These are phyloP conservation scores for Debaryomycetaceae sp. DNA, from an alignment of 1,139 yeast species.

Conservation along the genomic window DNA sequence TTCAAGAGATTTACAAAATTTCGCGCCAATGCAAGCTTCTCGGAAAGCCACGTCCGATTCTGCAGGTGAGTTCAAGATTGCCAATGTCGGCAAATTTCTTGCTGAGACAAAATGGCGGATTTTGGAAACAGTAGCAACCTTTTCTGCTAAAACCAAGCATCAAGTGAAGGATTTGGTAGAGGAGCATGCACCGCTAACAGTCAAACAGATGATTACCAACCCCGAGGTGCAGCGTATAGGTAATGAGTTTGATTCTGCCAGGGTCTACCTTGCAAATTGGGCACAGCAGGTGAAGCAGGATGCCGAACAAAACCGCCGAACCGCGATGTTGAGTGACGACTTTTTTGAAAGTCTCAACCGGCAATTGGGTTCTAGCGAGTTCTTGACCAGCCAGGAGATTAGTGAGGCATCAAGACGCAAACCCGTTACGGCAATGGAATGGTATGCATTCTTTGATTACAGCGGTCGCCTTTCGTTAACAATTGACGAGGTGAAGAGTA, in stretches of 20 bases:
- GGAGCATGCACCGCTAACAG: slow-evolving; percentile 55
- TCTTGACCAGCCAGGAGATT: slow-evolving; percentile 52
- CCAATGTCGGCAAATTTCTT: slow-evolving; percentile 37
- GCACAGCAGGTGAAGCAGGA: slow-evolving; percentile 92
- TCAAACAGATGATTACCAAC: slow-evolving; percentile 53
- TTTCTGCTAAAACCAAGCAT: slow-evolving; percentile 58
- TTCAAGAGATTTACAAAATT: slow-evolving; percentile 64
- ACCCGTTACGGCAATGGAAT: slow-evolving; percentile 60
- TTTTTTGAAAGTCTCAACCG: slow-evolving; percentile 47
- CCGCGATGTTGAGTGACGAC: slow-evolving; percentile 50
- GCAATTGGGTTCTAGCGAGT: slow-evolving; percentile 58
- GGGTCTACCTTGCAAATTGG: slow-evolving; percentile 92
- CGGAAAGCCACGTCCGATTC: slow-evolving; percentile 5
- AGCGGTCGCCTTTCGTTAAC: slow-evolving; percentile 68
- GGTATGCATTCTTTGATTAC: slow-evolving; percentile 76
- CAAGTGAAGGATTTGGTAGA: slow-evolving; percentile 50
- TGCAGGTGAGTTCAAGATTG: slow-evolving; percentile 16
- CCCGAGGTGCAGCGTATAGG: slow-evolving; percentile 77
- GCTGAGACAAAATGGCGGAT: slow-evolving; percentile 78
- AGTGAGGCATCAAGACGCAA: slow-evolving; percentile 51
- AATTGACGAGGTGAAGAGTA: slow-evolving; percentile 61
- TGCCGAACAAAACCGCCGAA: slow-evolving; percentile 62
- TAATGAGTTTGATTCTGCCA: slow-evolving; percentile 87
- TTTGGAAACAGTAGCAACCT: slow-evolving; percentile 73
- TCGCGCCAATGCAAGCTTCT: slow-evolving; percentile 42